Evolutionary conservation across 164 flowering plant genomes (phyloP), one percentile per base, ranked within the genome.

Genomic region (Vitis rupestris): DNA sequence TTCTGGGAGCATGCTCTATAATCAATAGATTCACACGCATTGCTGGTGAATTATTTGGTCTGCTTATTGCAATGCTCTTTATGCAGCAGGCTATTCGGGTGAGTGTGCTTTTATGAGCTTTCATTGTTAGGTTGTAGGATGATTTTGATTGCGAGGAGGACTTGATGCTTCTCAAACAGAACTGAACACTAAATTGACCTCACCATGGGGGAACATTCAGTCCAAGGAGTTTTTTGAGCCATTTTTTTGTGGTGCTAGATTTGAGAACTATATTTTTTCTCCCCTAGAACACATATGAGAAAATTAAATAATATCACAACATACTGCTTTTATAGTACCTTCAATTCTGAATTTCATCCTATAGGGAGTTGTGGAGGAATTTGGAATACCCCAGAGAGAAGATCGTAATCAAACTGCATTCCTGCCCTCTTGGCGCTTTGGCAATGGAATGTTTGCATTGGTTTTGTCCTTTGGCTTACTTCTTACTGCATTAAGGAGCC

Each of bases 31-130:
- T 95, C 75, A 95, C 99, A 9, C 94, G 99, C 47, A 48, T 95
- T 66, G 98, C 98, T 67, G 99, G 99, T 63, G 99, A 95, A 84
- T 80, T 93, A 29, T 95, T 95, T 77, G 99, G 99, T 48, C 79
- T 93, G 71, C 89, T 95, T n/a, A 95, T 95, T 56, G 98, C 99
- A 59, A 90, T 93, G 97, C 94, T 95, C 50, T 95, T 95, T 78
- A 90, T 95, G 96, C 99, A 95, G 82, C 90, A 95, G 77, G 99
- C 99, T 30, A 89, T 95, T 72, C 79, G 87, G 74, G 99, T 93
- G 68, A 85, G 90, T 58, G 67, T 59, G 37, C 60, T 69, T 63
- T 48, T 16, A 10, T 10, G 65, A n/a, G 15, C 58, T 63, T 29
- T 15, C 37, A 7, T 19, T 62, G 50, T 59, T 59, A 0, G 17